Base-by-base conservation (phyloP, 768 basidiomycete genomes). In the Suillus plorans region DNA sequence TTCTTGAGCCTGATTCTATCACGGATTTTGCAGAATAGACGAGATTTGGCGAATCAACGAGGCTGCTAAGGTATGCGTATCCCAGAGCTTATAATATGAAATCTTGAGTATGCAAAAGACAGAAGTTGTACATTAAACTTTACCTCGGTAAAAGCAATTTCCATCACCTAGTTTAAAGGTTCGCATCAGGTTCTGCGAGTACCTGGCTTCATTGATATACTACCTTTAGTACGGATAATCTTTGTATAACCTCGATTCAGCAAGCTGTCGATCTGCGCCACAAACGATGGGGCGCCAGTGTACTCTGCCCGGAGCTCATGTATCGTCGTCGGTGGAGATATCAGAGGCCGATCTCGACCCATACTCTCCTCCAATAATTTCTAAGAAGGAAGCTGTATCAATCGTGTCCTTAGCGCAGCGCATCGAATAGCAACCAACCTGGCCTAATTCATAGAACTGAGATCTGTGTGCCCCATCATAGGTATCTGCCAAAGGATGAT, bases 141-240 rank as follows among this genome's bases (percentile, higher is more conserved):
- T 73, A 92, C 92, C 89, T 82, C 95, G 83, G 75, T 96, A 97
- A 76, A 96, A 97, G 73, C 95, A 97, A 74, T 92, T 92, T 0
- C 95, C 94, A 69, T 92, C 95, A 36, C 95, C 93, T 87, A 52
- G 60, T 58, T 12, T 49, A 45, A 47, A 59, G n/a, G 5, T 57
- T 10, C 22, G 41, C 64, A 49, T 61, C 34, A 63, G 39, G 55
- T 56, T 22, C 61, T 25, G n/a, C 22, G 42, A 28, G 52, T 53
- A 36, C 37, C 8, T 31, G 28, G 25, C 31, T 49, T 49, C 50
- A 60, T 45, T 57, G 41, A 72, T 62, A 69, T 78, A 80, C 60
- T 78, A 78, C 95, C 94, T 77, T 88, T 84, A 0, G 90, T 86
- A 62, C 93, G 80, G 71, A 93, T 83, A 50, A 97, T 80, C 13